A percentile compares a stretch with the other conserved stretches of the same genome.
Evolutionary conservation across 2,329 filamentous ascomycete genomes (phyloP).

Genomic region (Nemania bipapillata): DNA sequence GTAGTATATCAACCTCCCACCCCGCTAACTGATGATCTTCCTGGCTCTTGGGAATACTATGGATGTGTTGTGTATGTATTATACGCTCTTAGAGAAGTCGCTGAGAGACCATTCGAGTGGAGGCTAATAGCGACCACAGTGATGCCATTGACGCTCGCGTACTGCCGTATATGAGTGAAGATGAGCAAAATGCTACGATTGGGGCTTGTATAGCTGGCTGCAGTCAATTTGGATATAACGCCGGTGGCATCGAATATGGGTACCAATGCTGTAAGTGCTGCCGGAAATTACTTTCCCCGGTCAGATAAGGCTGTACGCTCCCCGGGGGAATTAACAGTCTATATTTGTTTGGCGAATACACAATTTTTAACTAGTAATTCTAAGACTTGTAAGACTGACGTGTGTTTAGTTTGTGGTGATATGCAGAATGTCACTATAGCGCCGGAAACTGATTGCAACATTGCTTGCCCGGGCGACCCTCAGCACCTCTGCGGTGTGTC

Average conservation of each 20-base stretch:
- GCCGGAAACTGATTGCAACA: conserved; percentile 54
- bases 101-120: conserved; percentile 23
- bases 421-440: conserved; percentile 46
- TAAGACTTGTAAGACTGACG: not conserved
- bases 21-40: conserved; percentile 33
- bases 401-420: conserved; percentile 53
- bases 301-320: too few species aligned
- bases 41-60: conserved; percentile 39
- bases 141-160: conserved; percentile 45
- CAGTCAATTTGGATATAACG: conserved; percentile 56
- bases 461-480: conserved; percentile 53
- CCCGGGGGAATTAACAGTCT: too few species aligned
- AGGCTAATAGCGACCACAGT: conserved; percentile 28
- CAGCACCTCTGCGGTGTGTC: conserved; percentile 53
- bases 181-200: conserved; percentile 55
- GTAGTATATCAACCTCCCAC: conserved; percentile 38
- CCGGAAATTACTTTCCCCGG: too few species aligned
- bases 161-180: conserved; percentile 55
- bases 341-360: not conserved
- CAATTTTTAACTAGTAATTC: not conserved
- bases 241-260: conserved; percentile 59
- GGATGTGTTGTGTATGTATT: conserved; percentile 41
- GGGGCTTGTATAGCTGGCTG: conserved; percentile 57
- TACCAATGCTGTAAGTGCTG: conserved; percentile 54
- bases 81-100: not conserved